Conservation (phyloP, 768 basidiomycete genomes). For the Multifurca ochricompacta region DNA sequence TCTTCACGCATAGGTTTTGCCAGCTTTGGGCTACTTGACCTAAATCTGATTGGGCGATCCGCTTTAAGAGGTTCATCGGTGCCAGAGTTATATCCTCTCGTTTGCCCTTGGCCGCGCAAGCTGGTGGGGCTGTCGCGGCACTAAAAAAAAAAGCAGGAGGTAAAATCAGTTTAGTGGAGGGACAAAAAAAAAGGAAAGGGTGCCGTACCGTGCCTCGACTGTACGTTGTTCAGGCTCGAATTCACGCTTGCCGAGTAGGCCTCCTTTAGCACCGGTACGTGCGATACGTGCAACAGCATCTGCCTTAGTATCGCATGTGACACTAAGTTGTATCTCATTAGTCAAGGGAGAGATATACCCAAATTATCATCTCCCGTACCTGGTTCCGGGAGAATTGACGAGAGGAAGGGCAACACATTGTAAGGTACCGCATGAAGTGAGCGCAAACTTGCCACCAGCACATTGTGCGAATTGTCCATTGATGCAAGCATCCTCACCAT, state of each 20-base stretch:
- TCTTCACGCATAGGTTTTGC: conserved; percentile 37
- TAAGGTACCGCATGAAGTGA: conserved; percentile 12
- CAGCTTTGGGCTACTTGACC: conserved; percentile 34
- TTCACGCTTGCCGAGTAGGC: conserved; percentile 22
- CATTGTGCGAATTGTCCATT: conserved; percentile 22
- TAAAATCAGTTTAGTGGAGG: too few relatives aligned
- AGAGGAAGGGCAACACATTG: conserved; percentile 26
- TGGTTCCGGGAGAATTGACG: conserved; percentile 28
- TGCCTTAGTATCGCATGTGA: conserved; percentile 24
- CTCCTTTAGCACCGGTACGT: conserved; percentile 24
- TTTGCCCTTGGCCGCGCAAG: conserved; percentile 10
- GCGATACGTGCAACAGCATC: conserved; percentile 24
- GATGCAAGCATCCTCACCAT: conserved; percentile 26
- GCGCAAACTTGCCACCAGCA: conserved; percentile 17
- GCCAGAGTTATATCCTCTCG: conserved; percentile 14
- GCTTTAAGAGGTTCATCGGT: conserved; percentile 7
- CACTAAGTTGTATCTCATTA: conserved; percentile 14
- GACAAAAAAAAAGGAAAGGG: neutral
- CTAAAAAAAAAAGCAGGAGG: too few relatives aligned
- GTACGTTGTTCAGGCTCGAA: neutral
- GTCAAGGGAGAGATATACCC: too few relatives aligned
- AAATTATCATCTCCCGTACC: too few relatives aligned
- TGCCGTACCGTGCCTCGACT: neutral
- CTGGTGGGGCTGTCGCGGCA: conserved; percentile 4
- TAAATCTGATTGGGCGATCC: conserved; percentile 33